phyloP scores from a whole-genome alignment of 2,329 filamentous ascomycete genomes.

The Sarocladiaceae sp. region DNA sequence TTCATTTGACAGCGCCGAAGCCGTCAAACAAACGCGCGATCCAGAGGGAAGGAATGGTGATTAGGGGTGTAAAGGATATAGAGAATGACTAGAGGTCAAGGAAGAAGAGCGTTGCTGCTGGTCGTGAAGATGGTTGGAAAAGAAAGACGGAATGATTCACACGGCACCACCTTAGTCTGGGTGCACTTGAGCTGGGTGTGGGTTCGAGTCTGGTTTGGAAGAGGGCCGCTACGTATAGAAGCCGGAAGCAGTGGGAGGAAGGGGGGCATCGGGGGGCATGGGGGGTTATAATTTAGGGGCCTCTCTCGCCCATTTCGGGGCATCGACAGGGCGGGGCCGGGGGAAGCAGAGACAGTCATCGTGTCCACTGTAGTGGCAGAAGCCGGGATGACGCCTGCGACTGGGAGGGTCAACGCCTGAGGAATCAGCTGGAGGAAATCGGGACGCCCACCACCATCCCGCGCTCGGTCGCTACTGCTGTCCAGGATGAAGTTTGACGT shows the following conservation, averaged over 20 bases:
- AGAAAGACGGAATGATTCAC: no score
- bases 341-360: not conserved
- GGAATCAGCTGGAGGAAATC: no score
- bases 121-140: not conserved
- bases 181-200: no score
- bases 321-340: conserved; percentile 9
- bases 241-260: no score
- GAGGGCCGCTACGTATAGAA: conserved; percentile 6
- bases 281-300: conserved; percentile 6
- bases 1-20: conserved; percentile 90
- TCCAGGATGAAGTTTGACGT: no score
- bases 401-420: not conserved
- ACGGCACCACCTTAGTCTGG: no score
- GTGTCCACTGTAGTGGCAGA: no score
- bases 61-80: conserved; percentile 13
- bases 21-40: conserved; percentile 90
- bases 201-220: no score
- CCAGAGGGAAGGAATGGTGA: conserved; percentile 15
- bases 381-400: conserved; percentile 6
- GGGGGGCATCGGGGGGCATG: not conserved
- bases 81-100: conserved; percentile 9
- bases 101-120: not conserved
- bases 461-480: no score
- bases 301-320: conserved; percentile 6
- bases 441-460: no score